Percentiles rank a stretch among this genome's conserved stretches.
Evolutionary conservation across 768 basidiomycete species (phyloP).

Genomic region (Pilatotrama ljubarskyi): DNA sequence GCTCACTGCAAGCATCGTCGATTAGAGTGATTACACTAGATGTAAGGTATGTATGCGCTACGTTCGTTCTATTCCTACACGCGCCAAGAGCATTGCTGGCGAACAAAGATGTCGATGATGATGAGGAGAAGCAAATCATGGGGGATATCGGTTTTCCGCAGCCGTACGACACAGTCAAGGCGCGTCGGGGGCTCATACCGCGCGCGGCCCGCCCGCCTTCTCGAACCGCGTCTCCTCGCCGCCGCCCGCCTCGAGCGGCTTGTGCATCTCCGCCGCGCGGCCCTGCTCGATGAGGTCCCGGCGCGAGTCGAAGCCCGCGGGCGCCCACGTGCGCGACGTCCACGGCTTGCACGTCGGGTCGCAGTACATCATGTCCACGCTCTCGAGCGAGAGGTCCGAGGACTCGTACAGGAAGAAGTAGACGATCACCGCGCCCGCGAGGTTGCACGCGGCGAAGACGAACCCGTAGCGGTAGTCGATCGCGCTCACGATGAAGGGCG

Average conservation of each 20-base stretch:
- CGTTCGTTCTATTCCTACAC: neutral
- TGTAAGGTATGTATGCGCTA: neutral
- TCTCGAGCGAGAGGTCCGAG: conserved; percentile 64
- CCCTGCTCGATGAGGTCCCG: conserved; percentile 46
- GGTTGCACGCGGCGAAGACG: conserved; percentile 68
- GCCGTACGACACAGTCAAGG: no score
- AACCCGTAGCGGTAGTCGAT: conserved; percentile 69
- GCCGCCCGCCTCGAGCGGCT: conserved; percentile 30
- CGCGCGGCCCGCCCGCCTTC: conserved; percentile 21
- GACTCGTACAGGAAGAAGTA: conserved; percentile 79
- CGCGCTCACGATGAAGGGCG: conserved; percentile 62
- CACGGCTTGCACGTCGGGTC: conserved; percentile 66
- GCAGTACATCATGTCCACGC: conserved; percentile 66
- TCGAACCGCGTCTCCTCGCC: conserved; percentile 30
- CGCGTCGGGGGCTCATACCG: neutral
- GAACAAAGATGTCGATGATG: no score
- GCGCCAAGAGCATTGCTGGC: neutral
- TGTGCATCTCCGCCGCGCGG: conserved; percentile 41
- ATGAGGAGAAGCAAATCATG: no score
- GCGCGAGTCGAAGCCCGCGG: conserved; percentile 51
- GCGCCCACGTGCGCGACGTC: conserved; percentile 62
- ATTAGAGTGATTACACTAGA: neutral
- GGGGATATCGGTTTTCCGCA: no score
- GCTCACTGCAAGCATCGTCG: neutral
- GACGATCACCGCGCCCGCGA: conserved; percentile 58